phyloP scores from a whole-genome alignment of 148 eudicot genomes.

The Rhododendron henanense region DNA sequence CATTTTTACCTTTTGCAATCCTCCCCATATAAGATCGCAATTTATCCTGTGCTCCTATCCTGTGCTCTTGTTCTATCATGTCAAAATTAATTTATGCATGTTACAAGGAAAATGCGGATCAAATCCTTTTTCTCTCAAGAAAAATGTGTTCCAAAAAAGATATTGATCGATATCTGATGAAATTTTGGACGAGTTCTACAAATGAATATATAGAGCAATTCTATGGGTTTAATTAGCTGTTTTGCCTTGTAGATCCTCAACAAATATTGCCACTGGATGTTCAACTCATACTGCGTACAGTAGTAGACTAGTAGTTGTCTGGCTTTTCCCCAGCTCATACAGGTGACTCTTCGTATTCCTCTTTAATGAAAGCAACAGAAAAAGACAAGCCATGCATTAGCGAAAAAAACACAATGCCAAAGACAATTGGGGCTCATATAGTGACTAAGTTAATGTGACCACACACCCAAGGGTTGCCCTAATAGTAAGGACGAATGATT shows the following conservation, averaged over 20 bases:
- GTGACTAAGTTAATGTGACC: not conserved
- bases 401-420: not conserved
- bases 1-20: too few species aligned
- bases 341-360: not conserved
- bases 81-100: not conserved
- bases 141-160: too few species aligned
- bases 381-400: not conserved
- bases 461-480: too few species aligned
- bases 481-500: too few species aligned
- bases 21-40: too few species aligned
- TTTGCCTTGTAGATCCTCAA: not conserved
- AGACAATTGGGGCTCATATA: not conserved
- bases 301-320: not conserved
- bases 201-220: too few species aligned
- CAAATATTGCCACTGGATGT: not conserved
- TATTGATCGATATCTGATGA: too few species aligned
- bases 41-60: not conserved
- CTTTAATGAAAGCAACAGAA: not conserved
- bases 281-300: not conserved
- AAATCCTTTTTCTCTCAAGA: too few species aligned
- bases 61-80: not conserved
- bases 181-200: too few species aligned
- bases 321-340: not conserved
- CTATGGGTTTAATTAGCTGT: too few species aligned
- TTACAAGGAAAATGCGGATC: too few species aligned